Evolutionary conservation across 2,329 filamentous ascomycete species (phyloP), one percentile per base, ranked within the genome.

Genomic region (Bipolaris cookei): DNA sequence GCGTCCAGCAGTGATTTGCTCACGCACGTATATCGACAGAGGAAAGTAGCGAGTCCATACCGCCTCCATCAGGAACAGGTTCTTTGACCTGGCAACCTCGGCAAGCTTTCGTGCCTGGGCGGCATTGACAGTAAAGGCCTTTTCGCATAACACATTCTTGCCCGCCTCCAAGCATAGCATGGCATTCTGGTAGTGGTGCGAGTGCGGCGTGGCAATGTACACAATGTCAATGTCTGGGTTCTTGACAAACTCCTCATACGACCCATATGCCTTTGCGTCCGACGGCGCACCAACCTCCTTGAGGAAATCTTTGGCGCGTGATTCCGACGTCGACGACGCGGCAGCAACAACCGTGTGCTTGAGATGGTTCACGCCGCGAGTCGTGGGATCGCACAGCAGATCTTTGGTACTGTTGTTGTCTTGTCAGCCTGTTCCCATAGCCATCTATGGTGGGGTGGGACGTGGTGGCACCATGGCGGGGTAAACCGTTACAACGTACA

Each of bases 21-120:
- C 86, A 49, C 90, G 82, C 35, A 92, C 81, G 74, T 90, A 86
- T 74, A 92, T 85, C 69, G 90, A 93, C 11, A 96, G 79, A 2
- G 92, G 92, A 79, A 96, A 95, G 79, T 89, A 95, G 57, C 92
- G 83, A 34, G 91, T 96, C 92, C 92, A 96, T 18, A 96, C 91
- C 41, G 91, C 91, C 61, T 79, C 77, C 77, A 79, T 79, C 28
- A 79, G 58, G 62, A 79, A 78, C 34, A 79, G 71, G 73, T 58
- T 86, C 84, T 92, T 94, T 70, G 86, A 83, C 73, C 81, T 85
- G 6, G 92, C 92, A 58, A 85, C 88, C 61, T 88, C 86, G 48
- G 88, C 84, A 23, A 97, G 82, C 73, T 87, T 87, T 76, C 85
- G 86, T 21, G 90, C 82, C 78, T 97, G 92, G 8, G 86, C 82